phyloP scores from a whole-genome alignment of 1,284 basidiomycete genomes.

The Cryptococcus sp. region DNA sequence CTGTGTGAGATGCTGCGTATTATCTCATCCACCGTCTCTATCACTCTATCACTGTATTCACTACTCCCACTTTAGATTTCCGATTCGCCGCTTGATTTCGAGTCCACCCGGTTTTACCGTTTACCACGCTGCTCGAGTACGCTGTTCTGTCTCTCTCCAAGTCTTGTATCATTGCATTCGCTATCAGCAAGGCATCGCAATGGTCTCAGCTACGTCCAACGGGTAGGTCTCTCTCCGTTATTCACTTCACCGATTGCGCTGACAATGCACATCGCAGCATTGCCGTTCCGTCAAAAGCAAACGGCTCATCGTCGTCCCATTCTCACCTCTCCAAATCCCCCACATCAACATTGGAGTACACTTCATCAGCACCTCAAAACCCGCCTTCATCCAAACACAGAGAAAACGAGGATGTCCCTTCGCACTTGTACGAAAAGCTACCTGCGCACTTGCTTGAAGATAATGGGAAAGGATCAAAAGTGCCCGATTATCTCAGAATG shows the following conservation, averaged over 20 bases:
- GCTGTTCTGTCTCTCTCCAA: neutral
- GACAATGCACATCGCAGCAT: constrained; percentile 4
- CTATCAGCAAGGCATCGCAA: neutral
- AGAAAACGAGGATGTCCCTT: constrained; percentile 44
- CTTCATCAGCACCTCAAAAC: constrained; percentile 49
- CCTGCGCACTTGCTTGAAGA: constrained; percentile 45
- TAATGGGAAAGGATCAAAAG: constrained; percentile 43
- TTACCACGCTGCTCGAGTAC: neutral
- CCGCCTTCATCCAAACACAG: constrained; percentile 37
- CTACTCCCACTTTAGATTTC: neutral
- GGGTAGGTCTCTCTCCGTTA: constrained; percentile 1
- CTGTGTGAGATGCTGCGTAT: too few relatives aligned
- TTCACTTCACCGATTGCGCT: neutral
- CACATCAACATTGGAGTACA: constrained; percentile 46
- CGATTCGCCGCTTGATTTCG: neutral
- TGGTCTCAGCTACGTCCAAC: constrained; percentile 1
- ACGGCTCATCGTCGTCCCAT: constrained; percentile 10
- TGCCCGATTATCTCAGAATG: constrained; percentile 90
- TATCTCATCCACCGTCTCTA: too few relatives aligned
- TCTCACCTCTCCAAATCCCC: constrained; percentile 20
- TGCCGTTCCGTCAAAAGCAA: constrained; percentile 9
- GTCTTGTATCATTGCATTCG: neutral
- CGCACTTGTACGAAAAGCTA: constrained; percentile 51
- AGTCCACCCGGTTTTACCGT: neutral
- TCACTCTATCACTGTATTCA: neutral